These are phyloP conservation scores for Ceratocystis variospora DNA, from an alignment of 2,329 filamentous ascomycete genomes.

Conservation along the genomic window DNA sequence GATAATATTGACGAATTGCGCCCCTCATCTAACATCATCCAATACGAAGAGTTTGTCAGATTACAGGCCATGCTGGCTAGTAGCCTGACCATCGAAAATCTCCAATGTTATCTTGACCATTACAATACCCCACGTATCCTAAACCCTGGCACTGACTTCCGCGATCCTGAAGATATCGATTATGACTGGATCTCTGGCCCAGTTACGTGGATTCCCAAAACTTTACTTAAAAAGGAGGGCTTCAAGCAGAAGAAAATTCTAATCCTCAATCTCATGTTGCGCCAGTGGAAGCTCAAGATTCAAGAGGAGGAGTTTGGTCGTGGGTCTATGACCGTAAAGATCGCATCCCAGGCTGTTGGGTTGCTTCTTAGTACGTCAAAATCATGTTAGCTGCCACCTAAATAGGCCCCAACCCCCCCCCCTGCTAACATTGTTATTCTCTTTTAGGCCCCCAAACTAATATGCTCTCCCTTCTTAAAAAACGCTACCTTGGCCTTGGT, in stretches of 20 bases:
- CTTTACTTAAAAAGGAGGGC: neutral
- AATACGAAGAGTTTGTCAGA: constrained; percentile 30
- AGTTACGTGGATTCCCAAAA: constrained; percentile 32
- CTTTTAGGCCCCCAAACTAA: constrained; percentile 8
- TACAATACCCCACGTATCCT: constrained; percentile 5
- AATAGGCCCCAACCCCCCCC: too few relatives aligned
- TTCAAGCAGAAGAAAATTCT: constrained; percentile 29
- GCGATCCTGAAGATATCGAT: constrained; percentile 13
- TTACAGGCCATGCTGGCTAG: constrained; percentile 29
- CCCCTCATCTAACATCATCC: constrained; percentile 30
- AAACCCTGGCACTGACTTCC: constrained; percentile 9
- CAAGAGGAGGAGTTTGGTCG: constrained; percentile 32
- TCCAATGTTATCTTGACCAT: constrained; percentile 31
- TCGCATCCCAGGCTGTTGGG: constrained; percentile 31
- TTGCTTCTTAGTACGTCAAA: constrained; percentile 34
- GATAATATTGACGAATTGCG: constrained; percentile 37
- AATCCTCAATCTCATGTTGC: constrained; percentile 33
- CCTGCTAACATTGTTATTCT: neutral
- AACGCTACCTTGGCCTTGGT: constrained; percentile 25
- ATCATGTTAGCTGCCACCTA: neutral
- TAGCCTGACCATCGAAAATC: constrained; percentile 36
- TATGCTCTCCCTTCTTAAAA: constrained; percentile 24
- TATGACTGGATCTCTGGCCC: constrained; percentile 32
- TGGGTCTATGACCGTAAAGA: constrained; percentile 30
- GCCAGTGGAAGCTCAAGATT: constrained; percentile 38